Conservation (phyloP, 345 rosid genomes). For the Lumnitzera racemosa region DNA sequence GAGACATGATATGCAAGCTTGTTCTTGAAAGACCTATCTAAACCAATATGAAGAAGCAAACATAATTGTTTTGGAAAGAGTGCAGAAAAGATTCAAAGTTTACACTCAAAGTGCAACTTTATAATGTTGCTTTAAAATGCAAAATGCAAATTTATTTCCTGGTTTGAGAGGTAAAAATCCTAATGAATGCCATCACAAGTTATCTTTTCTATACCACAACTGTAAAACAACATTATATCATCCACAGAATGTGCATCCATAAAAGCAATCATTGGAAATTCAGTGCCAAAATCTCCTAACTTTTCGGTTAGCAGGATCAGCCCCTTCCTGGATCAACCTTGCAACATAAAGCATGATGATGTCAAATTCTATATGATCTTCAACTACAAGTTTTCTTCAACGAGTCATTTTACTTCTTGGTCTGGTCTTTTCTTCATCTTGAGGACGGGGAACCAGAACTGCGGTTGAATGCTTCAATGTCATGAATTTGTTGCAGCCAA, state of each 20-base stretch:
- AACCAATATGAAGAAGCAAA: too few relatives aligned
- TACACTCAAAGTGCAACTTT: too few relatives aligned
- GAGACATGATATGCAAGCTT: too few relatives aligned
- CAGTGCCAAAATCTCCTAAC: neutral
- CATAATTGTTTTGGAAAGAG: too few relatives aligned
- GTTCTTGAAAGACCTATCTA: too few relatives aligned
- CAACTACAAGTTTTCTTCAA: neutral
- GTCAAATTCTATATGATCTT: neutral
- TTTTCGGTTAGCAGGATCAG: neutral
- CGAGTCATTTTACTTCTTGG: neutral
- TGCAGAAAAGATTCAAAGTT: too few relatives aligned
- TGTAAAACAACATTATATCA: neutral
- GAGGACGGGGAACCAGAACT: neutral
- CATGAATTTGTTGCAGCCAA: neutral
- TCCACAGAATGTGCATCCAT: conserved; percentile 2
- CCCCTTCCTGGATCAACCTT: neutral
- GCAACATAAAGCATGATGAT: neutral
- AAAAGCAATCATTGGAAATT: neutral
- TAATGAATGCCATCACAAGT: too few relatives aligned
- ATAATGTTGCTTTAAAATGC: neutral
- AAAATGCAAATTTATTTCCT: conserved; percentile 11
- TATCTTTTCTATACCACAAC: neutral
- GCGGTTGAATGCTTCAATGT: neutral
- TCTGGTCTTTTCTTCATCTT: conserved; percentile 15
- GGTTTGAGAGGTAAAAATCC: neutral